phyloP scores from a whole-genome alignment of 2,329 filamentous ascomycete species.

The Fusarium aywerte region DNA sequence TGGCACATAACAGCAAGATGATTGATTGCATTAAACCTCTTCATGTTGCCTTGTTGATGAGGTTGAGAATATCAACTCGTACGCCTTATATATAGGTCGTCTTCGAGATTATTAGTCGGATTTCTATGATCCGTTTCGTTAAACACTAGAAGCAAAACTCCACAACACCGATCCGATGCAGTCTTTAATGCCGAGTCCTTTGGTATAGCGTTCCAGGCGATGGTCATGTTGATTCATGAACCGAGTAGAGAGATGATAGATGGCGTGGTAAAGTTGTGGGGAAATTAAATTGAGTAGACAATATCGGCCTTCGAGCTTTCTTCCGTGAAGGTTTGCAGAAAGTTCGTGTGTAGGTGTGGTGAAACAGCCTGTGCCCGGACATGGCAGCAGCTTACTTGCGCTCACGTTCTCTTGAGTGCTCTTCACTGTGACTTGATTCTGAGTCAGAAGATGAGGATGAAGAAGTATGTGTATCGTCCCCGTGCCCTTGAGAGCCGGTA shows the following conservation, averaged over 20 bases:
- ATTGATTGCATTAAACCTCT: constrained; percentile 28
- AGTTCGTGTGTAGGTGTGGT: neutral
- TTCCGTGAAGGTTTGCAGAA: neutral
- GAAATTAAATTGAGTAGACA: constrained; percentile 11
- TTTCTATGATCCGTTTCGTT: constrained; percentile 29
- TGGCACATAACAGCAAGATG: constrained; percentile 25
- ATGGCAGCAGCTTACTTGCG: constrained; percentile 23
- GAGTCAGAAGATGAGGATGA: constrained; percentile 54
- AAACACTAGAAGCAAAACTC: constrained; percentile 41
- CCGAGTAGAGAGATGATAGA: constrained; percentile 29
- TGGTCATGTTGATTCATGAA: constrained; percentile 40
- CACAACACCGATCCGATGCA: constrained; percentile 51
- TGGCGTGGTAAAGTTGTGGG: constrained; percentile 13
- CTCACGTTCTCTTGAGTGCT: constrained; percentile 43
- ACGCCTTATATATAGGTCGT: constrained; percentile 6
- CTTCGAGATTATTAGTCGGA: constrained; percentile 40
- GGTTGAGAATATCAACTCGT: constrained; percentile 24
- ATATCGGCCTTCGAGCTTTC: neutral
- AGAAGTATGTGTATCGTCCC: constrained; percentile 50
- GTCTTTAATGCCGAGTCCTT: constrained; percentile 46
- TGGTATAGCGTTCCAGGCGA: constrained; percentile 37
- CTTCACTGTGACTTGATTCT: constrained; percentile 51
- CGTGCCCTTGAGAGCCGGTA: constrained; percentile 50
- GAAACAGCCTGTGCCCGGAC: neutral
- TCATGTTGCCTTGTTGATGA: constrained; percentile 23